These are phyloP conservation scores for Hypoxylon fragiforme DNA, from an alignment of 495 filamentous ascomycete species.

Conservation along the genomic window DNA sequence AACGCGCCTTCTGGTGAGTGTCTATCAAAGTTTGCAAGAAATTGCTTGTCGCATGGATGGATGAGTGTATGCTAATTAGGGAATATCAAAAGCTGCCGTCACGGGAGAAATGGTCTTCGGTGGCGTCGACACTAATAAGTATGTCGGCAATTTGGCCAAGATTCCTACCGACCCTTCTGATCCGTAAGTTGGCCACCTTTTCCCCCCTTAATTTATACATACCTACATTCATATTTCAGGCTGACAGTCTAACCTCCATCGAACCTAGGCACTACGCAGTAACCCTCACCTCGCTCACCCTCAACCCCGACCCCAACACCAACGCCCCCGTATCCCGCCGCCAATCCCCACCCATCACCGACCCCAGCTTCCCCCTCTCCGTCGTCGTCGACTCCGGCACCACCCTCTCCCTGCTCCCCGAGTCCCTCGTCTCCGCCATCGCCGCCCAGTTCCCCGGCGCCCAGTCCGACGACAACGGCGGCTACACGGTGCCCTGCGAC, in stretches of 20 bases:
- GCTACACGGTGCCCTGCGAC: constrained; percentile 64
- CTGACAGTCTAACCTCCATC: background rate
- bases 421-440: constrained; percentile 57
- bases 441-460: constrained; percentile 55
- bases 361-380: constrained; percentile 48
- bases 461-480: constrained; percentile 52
- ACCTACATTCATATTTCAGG: background rate
- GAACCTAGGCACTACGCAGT: constrained; percentile 49
- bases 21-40: too few species aligned
- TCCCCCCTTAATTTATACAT: background rate
- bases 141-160: constrained; percentile 58
- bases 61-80: background rate
- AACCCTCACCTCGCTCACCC: constrained; percentile 61
- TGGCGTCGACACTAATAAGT: constrained; percentile 77
- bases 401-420: constrained; percentile 67
- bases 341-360: constrained; percentile 11
- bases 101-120: constrained; percentile 79
- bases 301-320: constrained; percentile 35
- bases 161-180: constrained; percentile 44
- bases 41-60: too few species aligned
- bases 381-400: constrained; percentile 72
- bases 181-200: constrained; percentile 21
- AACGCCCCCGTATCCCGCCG: constrained; percentile 1
- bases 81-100: constrained; percentile 33
- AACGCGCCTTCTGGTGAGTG: constrained; percentile 32